phyloP scores from a whole-genome alignment of 2,329 filamentous ascomycete species.

The Paramyrothecium sp. region DNA sequence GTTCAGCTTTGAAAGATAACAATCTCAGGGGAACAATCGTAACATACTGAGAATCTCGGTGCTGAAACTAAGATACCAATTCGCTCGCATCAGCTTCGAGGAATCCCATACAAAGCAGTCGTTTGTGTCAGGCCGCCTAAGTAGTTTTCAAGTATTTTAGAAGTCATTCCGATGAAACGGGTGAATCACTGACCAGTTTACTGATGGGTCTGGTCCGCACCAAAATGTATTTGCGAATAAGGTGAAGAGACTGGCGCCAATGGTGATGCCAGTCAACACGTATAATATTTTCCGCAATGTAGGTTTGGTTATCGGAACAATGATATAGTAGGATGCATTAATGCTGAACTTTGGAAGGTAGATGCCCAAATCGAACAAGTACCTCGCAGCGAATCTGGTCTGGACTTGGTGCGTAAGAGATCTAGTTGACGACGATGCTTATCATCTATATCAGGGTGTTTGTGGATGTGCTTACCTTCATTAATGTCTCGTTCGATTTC shows the following conservation, averaged over 20 bases:
- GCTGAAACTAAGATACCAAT: conserved; percentile 18
- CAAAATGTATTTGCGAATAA: conserved; percentile 17
- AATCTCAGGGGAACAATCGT: not conserved
- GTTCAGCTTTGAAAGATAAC: too few relatives aligned
- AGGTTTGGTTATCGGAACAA: conserved; percentile 15
- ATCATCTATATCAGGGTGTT: too few relatives aligned
- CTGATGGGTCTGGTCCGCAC: conserved; percentile 16
- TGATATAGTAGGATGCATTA: conserved; percentile 18
- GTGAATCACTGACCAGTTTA: conserved; percentile 16
- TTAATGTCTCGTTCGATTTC: not conserved
- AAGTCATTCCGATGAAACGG: too few relatives aligned
- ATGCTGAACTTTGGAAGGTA: conserved; percentile 22
- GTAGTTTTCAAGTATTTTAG: too few relatives aligned
- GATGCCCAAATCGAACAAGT: conserved; percentile 21
- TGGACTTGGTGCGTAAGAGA: not conserved
- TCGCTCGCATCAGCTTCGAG: conserved; percentile 17
- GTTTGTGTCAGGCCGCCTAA: not conserved
- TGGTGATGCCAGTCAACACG: conserved; percentile 10
- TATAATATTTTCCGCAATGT: conserved; percentile 14
- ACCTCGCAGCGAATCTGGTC: conserved; percentile 18
- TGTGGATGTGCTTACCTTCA: not conserved
- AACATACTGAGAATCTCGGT: conserved; percentile 18
- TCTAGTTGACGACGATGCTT: too few relatives aligned
- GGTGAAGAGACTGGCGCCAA: conserved; percentile 10
- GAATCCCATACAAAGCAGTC: conserved; percentile 11